phyloP scores from a whole-genome alignment of 2,329 filamentous ascomycete species.

The Clonostachys rhizophaga region DNA sequence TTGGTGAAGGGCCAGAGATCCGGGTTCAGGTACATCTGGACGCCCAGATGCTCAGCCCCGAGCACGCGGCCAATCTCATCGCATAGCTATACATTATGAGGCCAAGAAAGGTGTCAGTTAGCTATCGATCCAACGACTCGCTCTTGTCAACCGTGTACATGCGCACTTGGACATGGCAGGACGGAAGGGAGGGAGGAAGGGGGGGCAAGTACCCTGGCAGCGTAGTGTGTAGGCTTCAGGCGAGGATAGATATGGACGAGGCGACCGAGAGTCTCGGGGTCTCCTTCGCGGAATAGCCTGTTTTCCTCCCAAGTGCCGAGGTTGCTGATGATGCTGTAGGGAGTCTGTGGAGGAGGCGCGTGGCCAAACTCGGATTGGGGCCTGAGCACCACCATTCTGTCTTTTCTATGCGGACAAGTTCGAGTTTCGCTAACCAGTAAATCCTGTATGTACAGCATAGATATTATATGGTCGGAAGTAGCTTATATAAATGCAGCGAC shows the following conservation, averaged over 20 bases:
- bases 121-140: too few relatives aligned
- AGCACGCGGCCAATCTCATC: constrained; percentile 23
- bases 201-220: constrained; percentile 26
- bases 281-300: constrained; percentile 33
- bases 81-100: constrained; percentile 21
- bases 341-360: constrained; percentile 38
- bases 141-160: too few relatives aligned
- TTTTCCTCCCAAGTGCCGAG: constrained; percentile 34
- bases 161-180: too few relatives aligned
- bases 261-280: constrained; percentile 20
- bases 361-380: constrained; percentile 33
- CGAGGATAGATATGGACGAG: constrained; percentile 41
- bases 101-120: too few relatives aligned
- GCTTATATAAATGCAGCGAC: too few relatives aligned
- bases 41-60: constrained; percentile 15
- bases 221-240: constrained; percentile 31
- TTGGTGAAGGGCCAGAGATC: constrained; percentile 18
- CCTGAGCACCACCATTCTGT: constrained; percentile 25
- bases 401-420: background rate
- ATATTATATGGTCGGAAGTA: too few relatives aligned
- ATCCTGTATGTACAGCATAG: too few relatives aligned
- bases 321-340: constrained; percentile 42
- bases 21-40: constrained; percentile 23
- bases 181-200: too few relatives aligned
- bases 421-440: too few relatives aligned